Percentiles rank a stretch among this genome's conserved stretches.
phyloP scores from a whole-genome alignment of 495 filamentous ascomycete species.

The Penicillium cosmopolitanum region DNA sequence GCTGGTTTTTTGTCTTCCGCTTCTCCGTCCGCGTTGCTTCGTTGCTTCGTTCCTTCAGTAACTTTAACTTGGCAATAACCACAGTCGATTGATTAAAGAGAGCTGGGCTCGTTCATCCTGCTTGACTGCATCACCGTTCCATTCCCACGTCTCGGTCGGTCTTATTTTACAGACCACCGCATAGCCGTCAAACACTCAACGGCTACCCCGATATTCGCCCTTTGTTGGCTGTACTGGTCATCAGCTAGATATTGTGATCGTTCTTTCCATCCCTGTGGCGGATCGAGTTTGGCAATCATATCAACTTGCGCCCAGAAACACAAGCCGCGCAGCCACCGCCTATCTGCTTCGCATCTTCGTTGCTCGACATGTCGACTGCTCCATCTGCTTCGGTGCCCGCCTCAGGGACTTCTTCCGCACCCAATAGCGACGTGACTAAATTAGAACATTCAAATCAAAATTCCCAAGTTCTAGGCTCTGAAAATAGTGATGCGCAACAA shows the following conservation, averaged over 20 bases:
- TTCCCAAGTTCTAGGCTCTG: neutral
- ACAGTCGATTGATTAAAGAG: neutral
- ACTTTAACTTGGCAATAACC: neutral
- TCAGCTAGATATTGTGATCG: too few species aligned
- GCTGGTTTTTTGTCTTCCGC: conserved; percentile 19
- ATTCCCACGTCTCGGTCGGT: neutral
- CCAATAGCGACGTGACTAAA: neutral
- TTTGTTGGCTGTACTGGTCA: neutral
- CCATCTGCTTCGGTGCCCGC: neutral
- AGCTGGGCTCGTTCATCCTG: conserved; percentile 1
- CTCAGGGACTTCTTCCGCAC: neutral
- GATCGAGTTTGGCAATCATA: neutral
- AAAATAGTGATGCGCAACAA: neutral
- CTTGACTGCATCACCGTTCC: neutral
- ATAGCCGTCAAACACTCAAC: too few species aligned
- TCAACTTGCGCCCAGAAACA: neutral
- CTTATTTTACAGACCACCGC: neutral
- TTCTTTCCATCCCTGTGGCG: too few species aligned
- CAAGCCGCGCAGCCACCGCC: neutral
- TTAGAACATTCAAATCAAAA: conserved; percentile 8
- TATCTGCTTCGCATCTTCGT: neutral
- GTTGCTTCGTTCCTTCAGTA: neutral
- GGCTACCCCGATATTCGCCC: neutral
- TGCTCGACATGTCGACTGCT: neutral
- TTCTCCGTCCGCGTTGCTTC: conserved; percentile 8